phyloP scores from a whole-genome alignment of 495 filamentous ascomycete species.

The Talaromyces liani region DNA sequence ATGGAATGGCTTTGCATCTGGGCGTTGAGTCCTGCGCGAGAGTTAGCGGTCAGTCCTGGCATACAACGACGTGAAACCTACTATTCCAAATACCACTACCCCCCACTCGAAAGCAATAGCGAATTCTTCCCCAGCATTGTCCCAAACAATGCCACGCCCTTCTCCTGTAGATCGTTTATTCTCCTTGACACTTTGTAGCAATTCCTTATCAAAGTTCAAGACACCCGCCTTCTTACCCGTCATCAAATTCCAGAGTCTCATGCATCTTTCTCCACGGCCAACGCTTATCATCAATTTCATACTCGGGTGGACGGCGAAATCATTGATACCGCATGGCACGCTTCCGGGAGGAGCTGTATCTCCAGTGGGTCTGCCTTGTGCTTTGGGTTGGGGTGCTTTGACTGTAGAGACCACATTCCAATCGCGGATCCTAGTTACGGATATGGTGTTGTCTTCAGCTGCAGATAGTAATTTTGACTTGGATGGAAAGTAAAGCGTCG shows the following conservation, averaged over 20 bases:
- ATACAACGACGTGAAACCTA: slow-evolving; percentile 23
- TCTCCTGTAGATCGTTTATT: slow-evolving; percentile 71
- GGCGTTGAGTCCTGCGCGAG: slow-evolving; percentile 61
- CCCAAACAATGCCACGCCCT: slow-evolving; percentile 80
- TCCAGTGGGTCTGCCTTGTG: slow-evolving; percentile 74
- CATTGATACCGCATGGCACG: slow-evolving; percentile 84
- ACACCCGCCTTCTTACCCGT: slow-evolving; percentile 94
- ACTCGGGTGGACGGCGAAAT: slow-evolving; percentile 90
- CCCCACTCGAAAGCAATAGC: slow-evolving; percentile 85
- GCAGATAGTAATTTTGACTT: slow-evolving; percentile 79
- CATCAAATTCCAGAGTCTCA: slow-evolving; percentile 94
- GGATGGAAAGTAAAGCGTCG: slow-evolving; percentile 72
- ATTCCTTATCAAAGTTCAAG: slow-evolving; percentile 66
- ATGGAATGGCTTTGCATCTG: slow-evolving; percentile 60
- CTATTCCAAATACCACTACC: slow-evolving; percentile 74
- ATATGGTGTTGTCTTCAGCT: slow-evolving; percentile 81
- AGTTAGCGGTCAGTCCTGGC: slow-evolving; percentile 11
- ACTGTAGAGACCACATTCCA: slow-evolving; percentile 86
- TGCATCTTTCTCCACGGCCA: slow-evolving; percentile 75
- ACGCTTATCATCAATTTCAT: slow-evolving; percentile 95
- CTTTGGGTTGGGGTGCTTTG: slow-evolving; percentile 81
- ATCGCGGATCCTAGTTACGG: slow-evolving; percentile 77
- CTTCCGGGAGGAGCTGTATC: slow-evolving; percentile 82
- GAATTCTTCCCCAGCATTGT: slow-evolving; percentile 67
- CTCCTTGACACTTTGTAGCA: slow-evolving; percentile 66